Base-by-base conservation (phyloP, 192 early-diverging fungal genomes). In the Entomortierella chlamydospora region DNA sequence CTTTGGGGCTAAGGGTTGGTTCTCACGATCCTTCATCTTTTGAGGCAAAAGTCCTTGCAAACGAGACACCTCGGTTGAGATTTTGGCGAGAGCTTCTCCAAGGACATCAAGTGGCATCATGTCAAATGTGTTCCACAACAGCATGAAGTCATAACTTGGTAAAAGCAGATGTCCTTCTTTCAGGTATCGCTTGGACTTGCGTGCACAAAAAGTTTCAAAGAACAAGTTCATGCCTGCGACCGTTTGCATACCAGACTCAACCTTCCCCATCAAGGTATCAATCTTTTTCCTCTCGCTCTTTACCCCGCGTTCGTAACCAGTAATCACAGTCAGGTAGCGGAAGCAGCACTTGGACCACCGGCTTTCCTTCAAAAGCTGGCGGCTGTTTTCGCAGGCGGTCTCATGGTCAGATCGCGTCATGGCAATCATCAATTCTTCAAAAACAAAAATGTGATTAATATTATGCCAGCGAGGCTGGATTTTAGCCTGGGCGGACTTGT, bases 181-280 rank as follows among this genome's bases (percentile, higher is more conserved):
- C 12, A 76, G 17, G 71, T 90, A 96, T 61, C 94, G 93, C 66
- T 90, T 87, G 5, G 91, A 84, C 77, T 97, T 97, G 56, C 96
- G 89, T 28, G 91, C 85, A 22, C 95, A 90, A 80, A 92, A 96
- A 61, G 90, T 90, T 83, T 97, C 96, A 30, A 97, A 68, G 12
- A 94, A 93, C 33, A 97, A 85, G 3, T 90, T 90, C 80, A 94
- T 93, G 23, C 96, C 96, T 25, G 94, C 96, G 12, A 97, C 88
- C 70, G 90, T 94, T 83, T 92, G 90, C 69, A 85, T 87, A 15
- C 87, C 73, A 28, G 67, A 80, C 17, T 90, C 90, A 12, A 97
- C 93, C 29, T 89, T 84, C 23, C 68, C 70, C 88, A 97, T 90
- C 72, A 92, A 77, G 13, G 69, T 72, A 13, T 77, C 56, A 25